Base-by-base conservation (phyloP, 768 basidiomycete genomes). In the Mycena rosella region DNA sequence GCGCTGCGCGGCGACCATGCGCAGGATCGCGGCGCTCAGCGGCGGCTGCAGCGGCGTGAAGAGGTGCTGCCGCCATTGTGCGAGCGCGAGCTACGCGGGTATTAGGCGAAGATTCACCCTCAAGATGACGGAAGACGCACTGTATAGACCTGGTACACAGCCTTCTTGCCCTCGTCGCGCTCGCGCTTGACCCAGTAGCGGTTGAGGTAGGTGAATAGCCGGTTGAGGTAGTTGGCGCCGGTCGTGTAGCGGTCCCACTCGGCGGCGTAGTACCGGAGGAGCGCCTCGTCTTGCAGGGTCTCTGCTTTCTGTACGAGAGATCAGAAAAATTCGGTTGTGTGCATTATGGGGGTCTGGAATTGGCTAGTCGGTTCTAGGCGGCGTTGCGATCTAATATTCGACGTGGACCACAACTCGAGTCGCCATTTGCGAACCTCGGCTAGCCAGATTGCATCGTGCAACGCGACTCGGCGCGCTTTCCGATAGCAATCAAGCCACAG, bases 141-240 rank as follows among this genome's bases (percentile, higher is more conserved):
- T 30, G 97, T 99, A 76, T 99, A 99, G 24, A 99, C 95, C 2
- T 90, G 91, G 80, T 98, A 99, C 20, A 99, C 93, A 47, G 90
- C 92, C 80, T 95, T 97, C 72, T 96, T 86, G 17, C 98, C 98
- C 79, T 99, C 97, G 74, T 99, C 97, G 74, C 96, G 90, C 78
- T 99, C 98, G 55, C 97, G 87, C 83, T 96, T 97, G 49, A 99
- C 97, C 98, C 98, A 99, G 80, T 99, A 96, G 18, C 97, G 94
- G 80, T 99, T 99, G 61, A 99, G 87, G 81, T 99, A 99, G 5
- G 95, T 96, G 83, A 99, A 99, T 34, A 99, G 82, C 60, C 97
- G 92, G 78, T 99, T 97, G 79, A 98, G 95, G 77, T 98, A 98
- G 76, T 94, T 96, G 2, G 97, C 96, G 52, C 97, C 96, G 1